Evolutionary conservation across 1,284 basidiomycete genomes (phyloP).

Genomic region (Veloporphyrellus conicus): DNA sequence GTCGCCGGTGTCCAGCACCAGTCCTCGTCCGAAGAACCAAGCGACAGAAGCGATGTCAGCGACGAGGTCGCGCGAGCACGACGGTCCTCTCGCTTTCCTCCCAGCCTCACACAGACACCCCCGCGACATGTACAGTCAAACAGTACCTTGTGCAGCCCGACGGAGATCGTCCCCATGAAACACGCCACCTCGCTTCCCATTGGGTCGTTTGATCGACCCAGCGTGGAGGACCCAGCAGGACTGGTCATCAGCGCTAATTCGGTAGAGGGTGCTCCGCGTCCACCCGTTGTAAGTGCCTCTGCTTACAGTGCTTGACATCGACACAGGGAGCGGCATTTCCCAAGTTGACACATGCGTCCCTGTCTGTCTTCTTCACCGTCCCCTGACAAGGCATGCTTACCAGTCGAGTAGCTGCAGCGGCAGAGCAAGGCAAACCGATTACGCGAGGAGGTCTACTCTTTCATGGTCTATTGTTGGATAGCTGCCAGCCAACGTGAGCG

Average conservation of each 20-base stretch:
- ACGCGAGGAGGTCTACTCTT: slow-evolving; percentile 7
- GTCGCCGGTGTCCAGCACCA: slow-evolving; percentile 25
- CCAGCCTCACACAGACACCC: not conserved
- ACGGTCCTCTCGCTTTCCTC: slow-evolving; percentile 5
- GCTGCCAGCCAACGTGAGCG: slow-evolving; percentile 26
- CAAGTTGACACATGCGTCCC: slow-evolving; percentile 5
- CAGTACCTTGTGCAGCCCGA: not conserved
- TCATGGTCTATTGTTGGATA: slow-evolving; percentile 22
- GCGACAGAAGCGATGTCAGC: slow-evolving; percentile 25
- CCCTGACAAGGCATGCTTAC: slow-evolving; percentile 19
- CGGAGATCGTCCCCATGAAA: slow-evolving; percentile 11
- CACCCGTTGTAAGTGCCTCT: slow-evolving; percentile 27
- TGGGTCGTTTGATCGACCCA: slow-evolving; percentile 7
- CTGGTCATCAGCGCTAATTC: not conserved
- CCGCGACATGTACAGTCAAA: slow-evolving; percentile 2
- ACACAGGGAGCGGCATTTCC: slow-evolving; percentile 7
- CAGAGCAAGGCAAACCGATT: slow-evolving; percentile 6
- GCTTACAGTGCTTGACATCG: slow-evolving; percentile 17
- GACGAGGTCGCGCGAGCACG: slow-evolving; percentile 16
- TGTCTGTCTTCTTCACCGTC: slow-evolving; percentile 14
- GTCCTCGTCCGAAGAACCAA: slow-evolving; percentile 29
- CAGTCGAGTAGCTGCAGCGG: slow-evolving; percentile 22
- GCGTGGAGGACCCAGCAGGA: slow-evolving; percentile 3
- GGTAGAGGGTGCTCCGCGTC: slow-evolving; percentile 12
- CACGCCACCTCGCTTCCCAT: slow-evolving; percentile 14